Evolutionary conservation across 2,329 filamentous ascomycete species (phyloP), one percentile per base, ranked within the genome.

Genomic region (Coleophoma cylindrospora): DNA sequence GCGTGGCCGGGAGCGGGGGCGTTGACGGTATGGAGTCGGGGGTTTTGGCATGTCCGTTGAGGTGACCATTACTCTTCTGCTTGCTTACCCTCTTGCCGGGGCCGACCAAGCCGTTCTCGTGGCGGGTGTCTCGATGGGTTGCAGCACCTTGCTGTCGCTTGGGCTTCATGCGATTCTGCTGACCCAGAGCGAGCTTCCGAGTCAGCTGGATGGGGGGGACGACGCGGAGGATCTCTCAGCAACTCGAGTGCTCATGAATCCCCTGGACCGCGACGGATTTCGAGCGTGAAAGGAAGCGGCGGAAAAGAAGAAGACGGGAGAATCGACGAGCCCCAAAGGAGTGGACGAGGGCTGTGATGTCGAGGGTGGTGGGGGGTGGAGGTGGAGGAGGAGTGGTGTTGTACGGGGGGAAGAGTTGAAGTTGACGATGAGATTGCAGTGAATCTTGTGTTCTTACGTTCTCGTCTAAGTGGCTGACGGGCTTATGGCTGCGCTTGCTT

Each of bases 31-130:
- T 60, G 57, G 61, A 65, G 55, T 69, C 68, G 60, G 66, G 59
- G 57, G 70, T 68, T 66, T 71, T 73, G 50, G 71, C 64, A 60
- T 66, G 70, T 57, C 72, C 75, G 68, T 77, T 78, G 63, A 79
- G 64, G 62, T 79, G 70, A 59, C 74, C 73, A 69, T 74, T 77
- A 53, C 76, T 79, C 64, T 74, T 79, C 64, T 78, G 74, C 66
- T 76, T 78, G 55, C 57, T 57, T 36, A 66, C 59, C 54, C 84
- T 84, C 75, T 84, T 89, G 59, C 85, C 86, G 47, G 87, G 83
- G 64, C 84, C 84, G 77, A 91, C 86, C 69, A 90, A 77, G 66
- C 89, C 90, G 85, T 89, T 91, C 73, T 96, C 91, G 73, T 95
- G 87, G 70, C 87, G 83, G 64, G 77, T 81, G 71, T 86, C 86